A percentile compares a stretch with the other conserved stretches of the same genome.
phyloP scores from a whole-genome alignment of 441 rosid genomes.

The Cnidoscolus chayamansa region DNA sequence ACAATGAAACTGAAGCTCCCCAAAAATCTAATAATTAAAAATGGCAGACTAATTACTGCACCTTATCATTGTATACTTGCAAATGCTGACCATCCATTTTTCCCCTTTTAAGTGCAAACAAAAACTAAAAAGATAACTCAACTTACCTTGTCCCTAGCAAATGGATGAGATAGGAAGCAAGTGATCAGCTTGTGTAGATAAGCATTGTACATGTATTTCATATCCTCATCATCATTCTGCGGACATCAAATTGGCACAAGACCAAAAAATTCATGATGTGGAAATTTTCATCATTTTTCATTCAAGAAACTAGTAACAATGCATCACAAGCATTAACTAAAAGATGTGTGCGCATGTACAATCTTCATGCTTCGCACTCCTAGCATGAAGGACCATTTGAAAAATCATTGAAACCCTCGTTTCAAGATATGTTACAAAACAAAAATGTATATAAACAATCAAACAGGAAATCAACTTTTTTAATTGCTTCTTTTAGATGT shows the following conservation, averaged over 20 bases:
- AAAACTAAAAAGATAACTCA: slow-evolving; percentile 17
- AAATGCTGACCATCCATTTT: not conserved
- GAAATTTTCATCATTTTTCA: not conserved
- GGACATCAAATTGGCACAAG: slow-evolving; percentile 32
- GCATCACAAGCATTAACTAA: not conserved
- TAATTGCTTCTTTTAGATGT: not conserved
- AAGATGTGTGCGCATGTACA: not conserved
- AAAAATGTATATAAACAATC: not conserved
- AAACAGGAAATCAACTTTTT: not conserved
- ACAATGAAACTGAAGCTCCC: too few species aligned
- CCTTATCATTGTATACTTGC: not conserved
- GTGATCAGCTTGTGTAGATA: slow-evolving; percentile 89
- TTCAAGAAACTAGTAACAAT: not conserved
- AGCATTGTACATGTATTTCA: slow-evolving; percentile 86
- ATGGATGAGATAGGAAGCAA: slow-evolving; percentile 86
- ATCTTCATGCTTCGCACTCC: not conserved
- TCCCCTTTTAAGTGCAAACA: not conserved
- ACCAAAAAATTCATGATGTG: not conserved
- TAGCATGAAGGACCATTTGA: not conserved
- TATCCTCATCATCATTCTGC: slow-evolving; percentile 98
- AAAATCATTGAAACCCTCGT: not conserved
- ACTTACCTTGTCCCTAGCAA: slow-evolving; percentile 90
- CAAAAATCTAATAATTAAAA: not conserved
- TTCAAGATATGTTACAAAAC: not conserved
- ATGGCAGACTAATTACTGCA: not conserved